phyloP scores from a whole-genome alignment of 177 flowering plant genomes.

The Vitis hybrid region DNA sequence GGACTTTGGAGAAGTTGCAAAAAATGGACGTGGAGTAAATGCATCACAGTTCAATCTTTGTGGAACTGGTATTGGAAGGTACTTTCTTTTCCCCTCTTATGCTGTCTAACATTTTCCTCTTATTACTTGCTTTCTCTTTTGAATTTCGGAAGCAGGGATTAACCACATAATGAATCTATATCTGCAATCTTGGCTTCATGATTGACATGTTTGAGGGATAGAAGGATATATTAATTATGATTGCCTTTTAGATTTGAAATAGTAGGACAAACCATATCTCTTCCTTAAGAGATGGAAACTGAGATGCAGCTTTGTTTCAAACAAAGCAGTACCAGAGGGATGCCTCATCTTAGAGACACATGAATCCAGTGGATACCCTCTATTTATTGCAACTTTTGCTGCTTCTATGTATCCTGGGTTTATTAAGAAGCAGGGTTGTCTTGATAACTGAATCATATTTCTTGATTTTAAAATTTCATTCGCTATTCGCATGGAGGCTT shows the following conservation, averaged over 20 bases:
- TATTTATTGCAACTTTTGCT: too few relatives aligned
- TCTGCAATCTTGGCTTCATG: background rate
- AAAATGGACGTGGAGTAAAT: conserved; percentile 88
- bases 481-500: background rate
- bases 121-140: background rate
- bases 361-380: background rate
- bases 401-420: background rate
- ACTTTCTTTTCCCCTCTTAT: background rate
- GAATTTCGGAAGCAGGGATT: background rate
- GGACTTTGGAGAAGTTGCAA: conserved; percentile 97
- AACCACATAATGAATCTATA: background rate
- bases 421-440: background rate
- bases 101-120: background rate
- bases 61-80: conserved; percentile 96
- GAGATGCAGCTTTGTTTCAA: background rate
- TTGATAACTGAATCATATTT: background rate
- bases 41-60: conserved; percentile 86
- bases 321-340: background rate
- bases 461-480: background rate
- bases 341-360: background rate
- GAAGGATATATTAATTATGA: background rate
- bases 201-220: background rate
- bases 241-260: background rate
- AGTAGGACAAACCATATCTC: background rate
- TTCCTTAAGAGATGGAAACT: background rate